Percentiles rank a stretch among this genome's conserved stretches.
phyloP scores from a whole-genome alignment of 768 basidiomycete species.

The Kwoniella shandongensis region DNA sequence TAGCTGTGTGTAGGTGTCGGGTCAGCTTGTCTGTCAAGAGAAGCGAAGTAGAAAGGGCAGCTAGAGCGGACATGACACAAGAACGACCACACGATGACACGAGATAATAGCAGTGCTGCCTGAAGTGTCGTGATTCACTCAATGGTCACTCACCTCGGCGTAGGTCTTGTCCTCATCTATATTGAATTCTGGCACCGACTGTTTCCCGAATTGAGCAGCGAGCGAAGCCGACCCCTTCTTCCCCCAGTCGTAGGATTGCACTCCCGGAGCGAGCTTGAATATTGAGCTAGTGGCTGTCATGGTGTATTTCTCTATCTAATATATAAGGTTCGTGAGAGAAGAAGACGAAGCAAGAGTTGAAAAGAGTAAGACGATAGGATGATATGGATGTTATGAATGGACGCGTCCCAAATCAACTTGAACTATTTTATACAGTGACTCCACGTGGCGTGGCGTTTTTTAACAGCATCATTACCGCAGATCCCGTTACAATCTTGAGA shows the following conservation, averaged over 20 bases:
- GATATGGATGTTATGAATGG: too few relatives aligned
- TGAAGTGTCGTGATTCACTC: background rate
- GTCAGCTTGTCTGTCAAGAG: slow-evolving; percentile 7
- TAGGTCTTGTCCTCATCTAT: slow-evolving; percentile 76
- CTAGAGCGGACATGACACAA: too few relatives aligned
- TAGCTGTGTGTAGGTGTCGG: slow-evolving; percentile 59
- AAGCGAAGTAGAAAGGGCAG: too few relatives aligned
- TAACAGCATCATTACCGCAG: too few relatives aligned
- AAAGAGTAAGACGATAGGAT: too few relatives aligned
- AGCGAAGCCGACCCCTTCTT: slow-evolving; percentile 75
- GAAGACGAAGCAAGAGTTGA: too few relatives aligned
- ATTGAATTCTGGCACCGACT: slow-evolving; percentile 64
- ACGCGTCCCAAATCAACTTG: too few relatives aligned
- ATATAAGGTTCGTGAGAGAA: background rate
- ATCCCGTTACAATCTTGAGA: too few relatives aligned
- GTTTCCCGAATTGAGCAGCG: slow-evolving; percentile 79
- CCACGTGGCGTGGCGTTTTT: too few relatives aligned
- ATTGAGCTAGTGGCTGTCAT: slow-evolving; percentile 45
- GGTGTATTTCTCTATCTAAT: slow-evolving; percentile 3
- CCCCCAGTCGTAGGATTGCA: slow-evolving; percentile 94
- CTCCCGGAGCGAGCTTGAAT: slow-evolving; percentile 79
- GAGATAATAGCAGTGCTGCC: too few relatives aligned
- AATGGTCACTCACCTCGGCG: slow-evolving; percentile 70
- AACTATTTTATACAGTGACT: too few relatives aligned
- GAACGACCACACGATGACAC: too few relatives aligned